Percentiles rank a stretch among this genome's conserved stretches.
These are phyloP conservation scores for Deinandra increscens DNA, from an alignment of 129 eudicot genomes.

Conservation along the genomic window DNA sequence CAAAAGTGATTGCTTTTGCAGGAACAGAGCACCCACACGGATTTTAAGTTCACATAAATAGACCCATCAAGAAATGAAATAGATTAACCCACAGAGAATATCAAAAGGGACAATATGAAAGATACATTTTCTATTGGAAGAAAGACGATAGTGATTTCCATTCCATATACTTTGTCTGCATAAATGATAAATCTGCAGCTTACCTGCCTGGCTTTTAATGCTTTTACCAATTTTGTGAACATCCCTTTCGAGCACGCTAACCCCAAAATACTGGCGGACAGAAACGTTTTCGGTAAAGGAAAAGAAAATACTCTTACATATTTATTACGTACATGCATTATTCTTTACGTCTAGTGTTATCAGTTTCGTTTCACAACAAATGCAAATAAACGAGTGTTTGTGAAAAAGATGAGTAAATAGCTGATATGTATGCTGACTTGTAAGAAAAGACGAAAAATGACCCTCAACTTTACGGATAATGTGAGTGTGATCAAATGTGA, in stretches of 20 bases:
- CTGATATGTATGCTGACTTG: too few relatives aligned
- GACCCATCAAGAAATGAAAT: constrained; percentile 31
- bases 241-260: constrained; percentile 19
- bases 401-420: too few relatives aligned
- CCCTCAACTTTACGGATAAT: too few relatives aligned
- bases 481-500: too few relatives aligned
- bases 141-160: constrained; percentile 27
- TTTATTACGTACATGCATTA: too few relatives aligned
- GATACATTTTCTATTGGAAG: constrained; percentile 33
- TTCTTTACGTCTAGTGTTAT: too few relatives aligned
- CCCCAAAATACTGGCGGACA: constrained; percentile 24
- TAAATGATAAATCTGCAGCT: constrained; percentile 27
- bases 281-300: not conserved
- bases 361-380: too few relatives aligned
- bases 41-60: constrained; percentile 29
- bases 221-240: constrained; percentile 37
- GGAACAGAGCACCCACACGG: constrained; percentile 39
- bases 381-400: too few relatives aligned
- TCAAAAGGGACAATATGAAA: constrained; percentile 33
- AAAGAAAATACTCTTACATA: too few relatives aligned
- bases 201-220: constrained; percentile 34
- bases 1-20: constrained; percentile 25
- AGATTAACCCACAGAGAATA: constrained; percentile 22
- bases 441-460: too few relatives aligned
- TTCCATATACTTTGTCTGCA: constrained; percentile 9